These are phyloP conservation scores for Bondarzewia mesenterica DNA, from an alignment of 1,284 basidiomycete species.

Conservation along the genomic window DNA sequence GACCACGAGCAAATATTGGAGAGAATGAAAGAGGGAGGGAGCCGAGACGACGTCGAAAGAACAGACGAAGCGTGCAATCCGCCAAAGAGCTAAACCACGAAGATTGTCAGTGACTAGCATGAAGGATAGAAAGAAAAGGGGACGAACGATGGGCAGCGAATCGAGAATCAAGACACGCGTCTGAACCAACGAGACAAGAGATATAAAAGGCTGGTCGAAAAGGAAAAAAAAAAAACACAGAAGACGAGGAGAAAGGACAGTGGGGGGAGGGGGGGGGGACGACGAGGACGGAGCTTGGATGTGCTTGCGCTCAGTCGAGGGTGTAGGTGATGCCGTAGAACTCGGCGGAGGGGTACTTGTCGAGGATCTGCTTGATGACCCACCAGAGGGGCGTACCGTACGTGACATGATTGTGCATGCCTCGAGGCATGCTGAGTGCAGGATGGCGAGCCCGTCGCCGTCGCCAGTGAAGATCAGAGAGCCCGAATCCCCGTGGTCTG, in stretches of 20 bases:
- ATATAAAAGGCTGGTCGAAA: neutral
- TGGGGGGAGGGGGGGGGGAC: constrained; percentile 4
- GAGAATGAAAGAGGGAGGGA: constrained; percentile 6
- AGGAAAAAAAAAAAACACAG: neutral
- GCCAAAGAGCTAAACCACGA: constrained; percentile 6
- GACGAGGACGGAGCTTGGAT: constrained; percentile 3
- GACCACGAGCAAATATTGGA: constrained; percentile 3
- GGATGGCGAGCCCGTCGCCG: constrained; percentile 13
- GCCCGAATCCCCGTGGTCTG: constrained; percentile 17
- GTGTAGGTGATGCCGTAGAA: constrained; percentile 9
- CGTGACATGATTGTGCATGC: constrained; percentile 15
- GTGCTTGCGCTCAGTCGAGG: constrained; percentile 7
- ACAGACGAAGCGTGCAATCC: constrained; percentile 7
- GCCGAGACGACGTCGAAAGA: constrained; percentile 7
- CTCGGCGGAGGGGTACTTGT: constrained; percentile 6
- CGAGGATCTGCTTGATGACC: constrained; percentile 16
- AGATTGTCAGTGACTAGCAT: constrained; percentile 7
- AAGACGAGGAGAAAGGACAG: constrained; percentile 6
- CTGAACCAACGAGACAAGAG: constrained; percentile 3
- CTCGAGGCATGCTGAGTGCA: constrained; percentile 17
- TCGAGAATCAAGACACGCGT: constrained; percentile 6
- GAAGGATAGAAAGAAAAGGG: constrained; percentile 6
- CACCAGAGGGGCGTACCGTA: constrained; percentile 21
- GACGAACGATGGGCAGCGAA: constrained; percentile 5
- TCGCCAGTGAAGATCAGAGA: constrained; percentile 16